Base-by-base conservation (phyloP, 2,329 filamentous ascomycete genomes). In the Diplodia intermedia region DNA sequence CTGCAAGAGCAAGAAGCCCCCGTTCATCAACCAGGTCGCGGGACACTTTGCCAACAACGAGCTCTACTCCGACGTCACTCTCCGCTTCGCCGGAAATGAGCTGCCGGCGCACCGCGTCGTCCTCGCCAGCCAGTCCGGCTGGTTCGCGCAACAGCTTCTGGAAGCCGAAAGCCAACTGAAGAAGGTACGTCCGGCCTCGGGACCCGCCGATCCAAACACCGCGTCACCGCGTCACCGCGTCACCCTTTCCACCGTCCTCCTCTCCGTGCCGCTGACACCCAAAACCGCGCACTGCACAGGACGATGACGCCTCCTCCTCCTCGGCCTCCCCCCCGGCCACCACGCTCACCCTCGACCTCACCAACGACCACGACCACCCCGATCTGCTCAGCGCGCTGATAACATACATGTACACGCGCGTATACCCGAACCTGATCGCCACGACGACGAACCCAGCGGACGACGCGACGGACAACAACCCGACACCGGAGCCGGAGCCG, bases 91-190 rank as follows among this genome's bases (percentile, higher is more conserved):
- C n/a, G 50, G 11, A 1, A 38, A 11, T 12, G 18, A 36, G 60
- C 12, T 63, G 11, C 5, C 47, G 4, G 47, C 60, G 31, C 60
- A 63, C 43, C 60, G 60, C 60, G 50, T 63, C 60, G 60, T 63
- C n/a, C 60, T 63, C n/a, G 60, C 47, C 18, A 63, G 60, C 60
- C 60, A 63, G n/a, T 63, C 60, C 5, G 31, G 29, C 12, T 63
- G 60, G 60, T 63, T 63, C 14, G 31, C 29, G n/a, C 18, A 26
- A 23, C n/a, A 36, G 7, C 43, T 47, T 8, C 47, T 63, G 6
- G 60, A 63, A 38, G 31, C 12, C 9, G 26, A 33, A n/a, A 9
- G 26, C 26, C 57, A 8, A 29, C 40, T 38, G 36, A 38, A 20
- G 15, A 49, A 62, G 12, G 57, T 50, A 49, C n/a, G 56, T 33